phyloP scores from a whole-genome alignment of 352 stramenopile species.

The Phytophthora litchii region DNA sequence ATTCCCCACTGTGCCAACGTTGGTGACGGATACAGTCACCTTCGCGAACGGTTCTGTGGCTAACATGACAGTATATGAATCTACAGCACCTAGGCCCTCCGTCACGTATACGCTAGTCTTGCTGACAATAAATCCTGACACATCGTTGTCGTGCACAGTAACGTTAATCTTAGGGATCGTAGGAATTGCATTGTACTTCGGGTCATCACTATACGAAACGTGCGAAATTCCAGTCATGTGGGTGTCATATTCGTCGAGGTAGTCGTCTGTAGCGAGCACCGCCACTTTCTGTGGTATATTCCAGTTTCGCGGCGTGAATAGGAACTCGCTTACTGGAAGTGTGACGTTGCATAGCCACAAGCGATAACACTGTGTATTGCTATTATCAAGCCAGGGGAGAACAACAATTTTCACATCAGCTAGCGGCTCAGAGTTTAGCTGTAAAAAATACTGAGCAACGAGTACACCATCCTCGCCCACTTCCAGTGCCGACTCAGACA shows the following conservation, averaged over 20 bases:
- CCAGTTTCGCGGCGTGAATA: slow-evolving; percentile 73
- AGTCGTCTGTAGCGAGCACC: slow-evolving; percentile 66
- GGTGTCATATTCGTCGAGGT: slow-evolving; percentile 66
- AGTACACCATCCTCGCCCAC: slow-evolving; percentile 62
- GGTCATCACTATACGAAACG: slow-evolving; percentile 63
- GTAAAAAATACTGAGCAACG: slow-evolving; percentile 51
- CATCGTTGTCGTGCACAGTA: slow-evolving; percentile 66
- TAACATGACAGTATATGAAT: slow-evolving; percentile 64
- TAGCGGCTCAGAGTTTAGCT: slow-evolving; percentile 66
- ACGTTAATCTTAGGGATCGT: slow-evolving; percentile 68
- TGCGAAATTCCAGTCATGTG: slow-evolving; percentile 78
- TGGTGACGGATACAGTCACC: slow-evolving; percentile 54
- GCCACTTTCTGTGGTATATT: slow-evolving; percentile 60
- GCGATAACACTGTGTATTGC: slow-evolving; percentile 71
- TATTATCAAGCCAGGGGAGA: slow-evolving; percentile 64
- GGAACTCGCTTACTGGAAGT: slow-evolving; percentile 48
- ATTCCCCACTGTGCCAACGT: slow-evolving; percentile 57
- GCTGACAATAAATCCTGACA: slow-evolving; percentile 53
- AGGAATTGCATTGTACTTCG: slow-evolving; percentile 66
- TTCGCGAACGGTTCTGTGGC: slow-evolving; percentile 72
- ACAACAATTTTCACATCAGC: slow-evolving; percentile 66
- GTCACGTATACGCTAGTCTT: slow-evolving; percentile 49
- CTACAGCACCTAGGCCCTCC: slow-evolving; percentile 43
- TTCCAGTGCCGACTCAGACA: slow-evolving; percentile 57
- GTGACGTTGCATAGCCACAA: slow-evolving; percentile 80